Evolutionary conservation across 2,329 filamentous ascomycete species (phyloP), one percentile per base, ranked within the genome.

Genomic region (Penicillium sp.): DNA sequence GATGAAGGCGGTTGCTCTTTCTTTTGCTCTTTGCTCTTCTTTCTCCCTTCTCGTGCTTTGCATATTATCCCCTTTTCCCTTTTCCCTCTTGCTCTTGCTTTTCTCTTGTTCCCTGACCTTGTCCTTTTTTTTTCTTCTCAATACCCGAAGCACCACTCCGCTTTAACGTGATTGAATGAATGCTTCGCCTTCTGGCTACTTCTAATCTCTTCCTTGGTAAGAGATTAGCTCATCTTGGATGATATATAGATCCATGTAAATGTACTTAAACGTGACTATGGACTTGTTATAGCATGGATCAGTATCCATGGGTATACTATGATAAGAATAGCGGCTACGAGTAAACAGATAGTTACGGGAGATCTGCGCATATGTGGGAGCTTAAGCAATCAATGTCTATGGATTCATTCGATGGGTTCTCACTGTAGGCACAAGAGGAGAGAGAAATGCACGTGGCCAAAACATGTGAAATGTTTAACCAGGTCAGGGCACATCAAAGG

Each of bases 61-160:
- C 43, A 57, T 49, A 49, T 33, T 29, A 12, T 48, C 17, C 17
- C 29, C 33, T 3, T 33, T 29, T 10, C 29, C 29, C 29, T 12
- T 33, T 33, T 33, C 31, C 6, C 29, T 19, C 29, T n/a, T 51
- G 6, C 19, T 43, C 48, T 51, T 55, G 13, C 23, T 31, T 10
- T 36, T 31, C 7, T 36, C 33, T 36, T 25, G 10, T 33, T 25
- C 25, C 19, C 21, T 29, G 35, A 21, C 36, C 33, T 49, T 35
- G 52, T 33, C 19, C 21, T 8, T 8, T 15, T 54, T 39, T 33
- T 17, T 21, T 13, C 56, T 21, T 13, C 56, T 60, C 48, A 52
- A 57, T 57, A 61, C 58, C 50, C 29, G 36, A 27, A 61, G 44
- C 56, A 45, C 36, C 25, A 39, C 41, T 45, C 41, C 15, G 25